A percentile compares a stretch with the other conserved stretches of the same genome.
These are phyloP conservation scores for Calophaca sinica DNA, from an alignment of 306 rosid genomes.

Conservation along the genomic window DNA sequence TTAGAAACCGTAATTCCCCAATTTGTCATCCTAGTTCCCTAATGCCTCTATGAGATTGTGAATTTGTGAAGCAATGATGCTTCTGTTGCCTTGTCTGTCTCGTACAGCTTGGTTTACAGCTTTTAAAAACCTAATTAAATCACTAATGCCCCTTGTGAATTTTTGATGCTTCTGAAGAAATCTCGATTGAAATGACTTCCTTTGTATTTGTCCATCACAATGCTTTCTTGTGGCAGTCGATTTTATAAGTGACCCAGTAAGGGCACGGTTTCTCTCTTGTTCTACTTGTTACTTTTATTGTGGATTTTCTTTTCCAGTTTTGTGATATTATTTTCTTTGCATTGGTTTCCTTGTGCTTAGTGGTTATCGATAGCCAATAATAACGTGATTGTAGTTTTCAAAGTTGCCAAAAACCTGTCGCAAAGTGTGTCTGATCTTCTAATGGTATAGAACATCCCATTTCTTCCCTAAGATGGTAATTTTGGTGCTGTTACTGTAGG, in stretches of 20 bases:
- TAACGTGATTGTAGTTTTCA: slow-evolving; percentile 2
- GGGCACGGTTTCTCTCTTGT: slow-evolving; percentile 34
- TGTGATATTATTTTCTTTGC: slow-evolving; percentile 6
- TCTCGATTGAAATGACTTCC: slow-evolving; percentile 56
- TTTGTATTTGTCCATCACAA: slow-evolving; percentile 53
- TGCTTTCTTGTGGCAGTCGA: slow-evolving; percentile 55
- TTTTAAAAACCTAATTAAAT: too few species aligned
- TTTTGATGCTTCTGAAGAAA: too few species aligned
- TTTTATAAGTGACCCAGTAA: slow-evolving; percentile 57
- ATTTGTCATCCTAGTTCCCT: too few species aligned
- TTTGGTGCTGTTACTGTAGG: background rate
- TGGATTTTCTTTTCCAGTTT: background rate
- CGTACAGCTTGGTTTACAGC: too few species aligned
- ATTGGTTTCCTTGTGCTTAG: slow-evolving; percentile 23
- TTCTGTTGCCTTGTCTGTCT: too few species aligned
- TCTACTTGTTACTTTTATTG: background rate
- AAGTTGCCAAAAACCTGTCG: background rate
- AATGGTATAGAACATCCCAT: slow-evolving; percentile 14
- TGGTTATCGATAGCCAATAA: slow-evolving; percentile 4
- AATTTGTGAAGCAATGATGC: too few species aligned
- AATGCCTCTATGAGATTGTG: too few species aligned
- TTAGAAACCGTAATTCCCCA: too few species aligned
- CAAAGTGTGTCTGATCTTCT: background rate
- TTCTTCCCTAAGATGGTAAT: slow-evolving; percentile 25
- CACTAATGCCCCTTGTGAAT: too few species aligned